Evolutionary conservation across 352 stramenopile genomes (phyloP).

Genomic region (Hyaloperonospora arabidopsidis): DNA sequence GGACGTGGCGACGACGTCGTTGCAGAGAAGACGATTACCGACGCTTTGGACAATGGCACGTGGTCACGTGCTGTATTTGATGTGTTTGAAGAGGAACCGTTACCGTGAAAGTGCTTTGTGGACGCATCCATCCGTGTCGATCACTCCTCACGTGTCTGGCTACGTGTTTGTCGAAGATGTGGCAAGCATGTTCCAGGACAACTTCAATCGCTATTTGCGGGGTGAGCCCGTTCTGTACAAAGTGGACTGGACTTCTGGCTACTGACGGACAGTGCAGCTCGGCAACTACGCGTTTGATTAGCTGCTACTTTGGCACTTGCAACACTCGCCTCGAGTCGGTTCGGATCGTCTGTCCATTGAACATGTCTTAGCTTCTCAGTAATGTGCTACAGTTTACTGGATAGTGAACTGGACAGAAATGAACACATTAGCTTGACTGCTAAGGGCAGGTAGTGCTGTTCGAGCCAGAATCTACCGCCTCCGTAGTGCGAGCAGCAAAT

Average conservation of each 20-base stretch:
- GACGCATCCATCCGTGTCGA: constrained; percentile 41
- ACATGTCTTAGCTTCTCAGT: too few species aligned
- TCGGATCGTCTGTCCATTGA: too few species aligned
- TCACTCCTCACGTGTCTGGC: constrained; percentile 78
- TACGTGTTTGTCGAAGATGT: constrained; percentile 67
- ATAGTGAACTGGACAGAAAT: too few species aligned
- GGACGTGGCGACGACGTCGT: constrained; percentile 84
- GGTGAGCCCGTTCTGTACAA: constrained; percentile 25
- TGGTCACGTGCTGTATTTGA: constrained; percentile 61
- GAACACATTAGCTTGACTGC: too few species aligned
- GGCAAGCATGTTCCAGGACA: constrained; percentile 59
- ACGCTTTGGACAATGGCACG: constrained; percentile 48
- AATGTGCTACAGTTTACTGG: too few species aligned
- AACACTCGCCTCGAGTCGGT: too few species aligned
- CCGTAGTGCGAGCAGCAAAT: too few species aligned
- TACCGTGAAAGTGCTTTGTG: constrained; percentile 53
- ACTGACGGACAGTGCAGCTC: constrained; percentile 7
- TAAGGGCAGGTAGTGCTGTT: too few species aligned
- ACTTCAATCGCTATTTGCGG: constrained; percentile 35
- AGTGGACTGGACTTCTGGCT: constrained; percentile 29
- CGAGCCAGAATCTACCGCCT: too few species aligned
- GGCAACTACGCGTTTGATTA: too few species aligned
- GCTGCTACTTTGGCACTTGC: too few species aligned
- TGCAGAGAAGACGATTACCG: constrained; percentile 47
- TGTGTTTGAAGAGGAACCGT: constrained; percentile 47